phyloP scores from a whole-genome alignment of 2,329 filamentous ascomycete genomes.

The Cyphellophora attinorum region DNA sequence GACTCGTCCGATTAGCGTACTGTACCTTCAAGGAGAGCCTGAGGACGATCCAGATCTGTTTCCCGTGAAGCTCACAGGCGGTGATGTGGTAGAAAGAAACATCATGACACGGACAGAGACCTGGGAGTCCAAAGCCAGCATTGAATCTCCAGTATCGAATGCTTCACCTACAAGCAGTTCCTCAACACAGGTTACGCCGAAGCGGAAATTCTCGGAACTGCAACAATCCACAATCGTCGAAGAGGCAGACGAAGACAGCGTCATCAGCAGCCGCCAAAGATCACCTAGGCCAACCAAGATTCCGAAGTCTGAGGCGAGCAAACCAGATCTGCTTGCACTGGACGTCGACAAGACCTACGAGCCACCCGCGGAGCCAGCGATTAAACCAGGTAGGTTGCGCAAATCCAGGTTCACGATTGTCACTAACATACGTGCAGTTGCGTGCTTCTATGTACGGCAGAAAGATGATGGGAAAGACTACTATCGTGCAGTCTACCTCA shows the following conservation, averaged over 20 bases:
- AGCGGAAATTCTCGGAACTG: slow-evolving; percentile 29
- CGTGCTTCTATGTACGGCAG: slow-evolving; percentile 73
- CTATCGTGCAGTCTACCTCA: slow-evolving; percentile 78
- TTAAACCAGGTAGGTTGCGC: slow-evolving; percentile 52
- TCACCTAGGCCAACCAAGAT: slow-evolving; percentile 12
- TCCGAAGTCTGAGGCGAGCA: slow-evolving; percentile 9
- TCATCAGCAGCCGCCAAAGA: slow-evolving; percentile 2
- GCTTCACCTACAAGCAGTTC: slow-evolving; percentile 31
- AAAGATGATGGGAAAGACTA: slow-evolving; percentile 47
- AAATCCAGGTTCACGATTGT: slow-evolving; percentile 1
- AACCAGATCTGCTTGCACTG: slow-evolving; percentile 29
- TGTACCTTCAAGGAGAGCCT: slow-evolving; percentile 33
- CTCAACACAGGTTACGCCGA: slow-evolving; percentile 27
- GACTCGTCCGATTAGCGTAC: slow-evolving; percentile 30
- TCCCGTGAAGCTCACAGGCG: slow-evolving; percentile 29
- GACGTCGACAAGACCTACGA: slow-evolving; percentile 82
- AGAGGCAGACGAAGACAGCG: slow-evolving; percentile 14
- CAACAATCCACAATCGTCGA: slow-evolving; percentile 14
- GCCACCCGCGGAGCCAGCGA: slow-evolving; percentile 61
- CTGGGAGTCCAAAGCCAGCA: slow-evolving; percentile 24
- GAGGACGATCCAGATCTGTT: slow-evolving; percentile 36
- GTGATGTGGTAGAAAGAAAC: slow-evolving; percentile 23
- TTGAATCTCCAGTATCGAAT: slow-evolving; percentile 23
- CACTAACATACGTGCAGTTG: slow-evolving; percentile 46
- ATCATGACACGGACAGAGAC: slow-evolving; percentile 20